Evolutionary conservation across 1,284 basidiomycete species (phyloP), one percentile per base, ranked within the genome.

Genomic region (Phaffia rhodozyma): DNA sequence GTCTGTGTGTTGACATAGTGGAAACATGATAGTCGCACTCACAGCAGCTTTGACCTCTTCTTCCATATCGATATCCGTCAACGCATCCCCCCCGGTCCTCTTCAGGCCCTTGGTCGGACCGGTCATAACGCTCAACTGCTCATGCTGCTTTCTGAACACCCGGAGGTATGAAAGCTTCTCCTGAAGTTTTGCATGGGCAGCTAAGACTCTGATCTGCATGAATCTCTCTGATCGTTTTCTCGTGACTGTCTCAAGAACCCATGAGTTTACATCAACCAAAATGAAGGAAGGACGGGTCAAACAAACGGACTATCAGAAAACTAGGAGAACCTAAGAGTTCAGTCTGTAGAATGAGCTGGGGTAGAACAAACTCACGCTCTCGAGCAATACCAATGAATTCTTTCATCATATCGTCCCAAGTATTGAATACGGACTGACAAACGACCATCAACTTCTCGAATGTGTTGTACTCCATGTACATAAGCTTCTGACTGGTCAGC

Each of bases 331-430:
- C 32, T 5, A 18, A 57, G 18, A 25, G 16, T 25, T 38, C 7
- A 9, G 21, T n/a, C 29, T 25, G 6, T 3, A 50, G 25, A 21
- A 55, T 16, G 7, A 48, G 4, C 7, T 30, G 34, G 3, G 25
- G 23, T 0, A 32, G 38, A 29, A 16, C 21, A 23, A 1, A 67
- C 71, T 63, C 29, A 74, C 74, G 72, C 72, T 98, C 96, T 68
- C 96, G 83, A 2, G 94, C 94, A 55, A 97, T 90, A 72, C 93
- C 94, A 25, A 92, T 97, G 72, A 98, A 98, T 73, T 97, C 94
- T 77, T 97, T 97, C 78, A 97, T 89, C 61, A 86, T 82, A 72
- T 97, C 94, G 75, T 97, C 94, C 94, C 94, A 99, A 0, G 87
- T 88, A 9, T 84, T 82, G 79, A 97, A 97, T 62, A 97, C 92